These are phyloP conservation scores for Fennellomyces sp. DNA, from an alignment of 371 early-diverging fungal species.

Conservation along the genomic window DNA sequence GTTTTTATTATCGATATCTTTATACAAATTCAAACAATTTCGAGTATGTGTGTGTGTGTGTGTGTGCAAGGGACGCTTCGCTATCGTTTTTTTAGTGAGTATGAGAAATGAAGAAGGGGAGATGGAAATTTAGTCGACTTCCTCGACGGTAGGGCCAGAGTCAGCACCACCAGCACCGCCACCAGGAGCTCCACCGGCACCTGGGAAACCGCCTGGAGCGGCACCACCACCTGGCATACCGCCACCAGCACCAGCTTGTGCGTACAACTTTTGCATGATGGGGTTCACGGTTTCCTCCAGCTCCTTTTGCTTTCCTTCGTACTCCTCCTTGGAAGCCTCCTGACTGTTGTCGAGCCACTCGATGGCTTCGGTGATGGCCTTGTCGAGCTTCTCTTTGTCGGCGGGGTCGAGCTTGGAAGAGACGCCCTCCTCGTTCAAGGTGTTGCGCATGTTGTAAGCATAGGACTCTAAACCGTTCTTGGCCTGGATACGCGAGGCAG, in stretches of 20 bases:
- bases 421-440: conserved; percentile 82
- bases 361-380: conserved; percentile 84
- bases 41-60: not conserved
- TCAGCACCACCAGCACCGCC: conserved; percentile 70
- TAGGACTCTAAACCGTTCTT: conserved; percentile 89
- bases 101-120: not conserved
- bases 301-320: conserved; percentile 92
- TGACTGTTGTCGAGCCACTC: conserved; percentile 88
- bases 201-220: conserved; percentile 63
- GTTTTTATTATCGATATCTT: not conserved
- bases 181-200: conserved; percentile 58
- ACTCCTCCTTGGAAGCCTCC: conserved; percentile 95
- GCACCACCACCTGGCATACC: conserved; percentile 63
- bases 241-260: conserved; percentile 50
- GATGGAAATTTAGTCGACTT: conserved; percentile 64
- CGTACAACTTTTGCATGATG: conserved; percentile 92
- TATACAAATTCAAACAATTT: not conserved
- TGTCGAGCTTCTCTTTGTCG: conserved; percentile 86
- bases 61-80: not conserved
- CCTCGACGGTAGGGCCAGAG: conserved; percentile 81
- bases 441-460: conserved; percentile 86
- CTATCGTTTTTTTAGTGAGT: not conserved
- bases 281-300: conserved; percentile 95
- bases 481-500: conserved; percentile 80
- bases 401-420: conserved; percentile 79